phyloP scores from a whole-genome alignment of 1,139 yeast genomes.

The Candida sp. region DNA sequence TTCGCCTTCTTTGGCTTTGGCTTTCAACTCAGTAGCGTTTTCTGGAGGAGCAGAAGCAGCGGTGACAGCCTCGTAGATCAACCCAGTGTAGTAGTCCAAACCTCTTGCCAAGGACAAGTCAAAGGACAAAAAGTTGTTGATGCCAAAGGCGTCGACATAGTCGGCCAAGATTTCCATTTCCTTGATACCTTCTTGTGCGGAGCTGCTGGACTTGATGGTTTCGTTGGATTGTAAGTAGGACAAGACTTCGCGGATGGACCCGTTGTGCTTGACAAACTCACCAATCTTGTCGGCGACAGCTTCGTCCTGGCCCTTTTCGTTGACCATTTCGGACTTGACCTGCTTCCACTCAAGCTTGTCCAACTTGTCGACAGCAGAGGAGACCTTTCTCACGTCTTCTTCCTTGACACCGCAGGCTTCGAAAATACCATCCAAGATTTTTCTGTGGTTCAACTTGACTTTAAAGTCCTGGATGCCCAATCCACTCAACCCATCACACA shows the following conservation, averaged over 20 bases:
- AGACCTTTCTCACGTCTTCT: constrained; percentile 91
- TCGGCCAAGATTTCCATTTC: constrained; percentile 80
- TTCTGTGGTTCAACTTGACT: constrained; percentile 92
- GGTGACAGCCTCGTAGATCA: constrained; percentile 96
- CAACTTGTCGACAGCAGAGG: constrained; percentile 95
- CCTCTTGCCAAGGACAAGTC: constrained; percentile 98
- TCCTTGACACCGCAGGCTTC: constrained; percentile 94
- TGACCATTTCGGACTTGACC: constrained; percentile 90
- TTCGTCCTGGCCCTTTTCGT: constrained; percentile 87
- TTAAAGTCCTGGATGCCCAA: constrained; percentile 90
- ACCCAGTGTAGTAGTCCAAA: constrained; percentile 95
- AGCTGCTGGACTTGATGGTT: constrained; percentile 59
- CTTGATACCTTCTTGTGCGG: constrained; percentile 79
- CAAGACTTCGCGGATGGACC: constrained; percentile 73
- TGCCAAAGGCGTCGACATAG: constrained; percentile 81
- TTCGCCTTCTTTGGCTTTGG: constrained; percentile 55
- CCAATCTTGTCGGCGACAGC: constrained; percentile 95
- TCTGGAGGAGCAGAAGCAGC: constrained; percentile 94
- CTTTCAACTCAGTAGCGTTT: constrained; percentile 70
- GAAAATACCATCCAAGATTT: constrained; percentile 94
- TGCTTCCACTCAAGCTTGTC: constrained; percentile 97
- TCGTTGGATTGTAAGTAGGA: constrained; percentile 59
- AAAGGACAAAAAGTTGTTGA: constrained; percentile 68
- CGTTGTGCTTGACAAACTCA: constrained; percentile 84
- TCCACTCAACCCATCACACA: constrained; percentile 83